Evolutionary conservation across 495 filamentous ascomycete species (phyloP), one percentile per base, ranked within the genome.

Genomic region (Aspergillus steynii): DNA sequence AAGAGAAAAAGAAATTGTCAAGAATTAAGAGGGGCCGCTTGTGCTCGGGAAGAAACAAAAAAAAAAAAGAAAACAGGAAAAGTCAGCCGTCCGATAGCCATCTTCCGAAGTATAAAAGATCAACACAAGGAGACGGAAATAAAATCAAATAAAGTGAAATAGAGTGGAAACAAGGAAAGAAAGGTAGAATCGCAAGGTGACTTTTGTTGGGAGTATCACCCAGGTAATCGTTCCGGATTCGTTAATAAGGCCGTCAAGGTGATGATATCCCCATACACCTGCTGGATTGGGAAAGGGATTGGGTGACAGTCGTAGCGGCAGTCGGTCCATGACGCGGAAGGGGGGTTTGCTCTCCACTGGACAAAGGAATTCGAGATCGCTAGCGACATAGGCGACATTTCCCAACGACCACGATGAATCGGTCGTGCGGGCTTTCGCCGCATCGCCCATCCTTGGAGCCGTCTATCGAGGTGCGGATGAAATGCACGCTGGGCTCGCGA

Each of bases 321-420:
- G 34, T 42, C 12, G 37, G 37, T 10, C 37, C 12, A 42, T 42
- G 37, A 8, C 12, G 37, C 37, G 37, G 37, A 14, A 42, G 14
- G 14, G 37, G 37, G 14, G 12, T 12, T 15, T 15, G 9, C 37
- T 42, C 37, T 42, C 37, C 37, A 42, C 12, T 42, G 37, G 2
- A 50, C 15, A 27, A 50, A 50, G 49, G 10, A 26, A 26, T 50
- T 14, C 25, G 28, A 26, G 20, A 1, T 10, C 1, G 2, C 53
- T 37, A 65, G 32, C 56, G 55, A 70, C 88, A 90, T 29, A 89
- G 74, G 26, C 80, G 80, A 72, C 88, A 91, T 69, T 85, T 81
- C 26, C 86, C 88, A 29, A 87, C 81, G 25, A 86, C 79, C 46
- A 91, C 78, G 63, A 92, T 90, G 63, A 87, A 90, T 63, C 87